These are phyloP conservation scores for Lactarius indigo DNA, from an alignment of 768 basidiomycete genomes.

Conservation along the genomic window DNA sequence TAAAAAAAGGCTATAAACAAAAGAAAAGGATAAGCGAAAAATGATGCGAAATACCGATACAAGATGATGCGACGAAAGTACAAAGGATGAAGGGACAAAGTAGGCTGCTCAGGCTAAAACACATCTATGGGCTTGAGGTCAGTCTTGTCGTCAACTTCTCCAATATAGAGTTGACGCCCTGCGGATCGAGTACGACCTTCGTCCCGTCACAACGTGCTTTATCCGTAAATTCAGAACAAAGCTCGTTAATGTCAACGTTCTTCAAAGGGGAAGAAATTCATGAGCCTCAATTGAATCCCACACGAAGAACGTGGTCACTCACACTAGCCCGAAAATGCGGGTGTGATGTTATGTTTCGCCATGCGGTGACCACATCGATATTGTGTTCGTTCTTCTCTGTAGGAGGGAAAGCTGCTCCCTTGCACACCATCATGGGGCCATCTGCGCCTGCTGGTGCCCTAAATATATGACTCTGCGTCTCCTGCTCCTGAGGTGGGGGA, in stretches of 20 bases:
- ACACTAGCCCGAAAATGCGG: slow-evolving; percentile 69
- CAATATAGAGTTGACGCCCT: slow-evolving; percentile 42
- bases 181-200: slow-evolving; percentile 69
- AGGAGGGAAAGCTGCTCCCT: slow-evolving; percentile 64
- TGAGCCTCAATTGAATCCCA: slow-evolving; percentile 1
- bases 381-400: slow-evolving; percentile 69
- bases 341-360: slow-evolving; percentile 70
- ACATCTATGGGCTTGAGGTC: slow-evolving; percentile 11
- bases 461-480: slow-evolving; percentile 15
- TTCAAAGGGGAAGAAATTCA: slow-evolving; percentile 30
- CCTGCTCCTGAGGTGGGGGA: slow-evolving; percentile 12
- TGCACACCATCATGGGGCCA: slow-evolving; percentile 59
- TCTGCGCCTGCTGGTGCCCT: slow-evolving; percentile 44
- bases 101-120: background rate
- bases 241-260: slow-evolving; percentile 74
- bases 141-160: slow-evolving; percentile 38
- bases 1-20: slow-evolving; percentile 19
- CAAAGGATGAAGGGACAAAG: background rate
- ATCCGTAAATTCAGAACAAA: slow-evolving; percentile 74
- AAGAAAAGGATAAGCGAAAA: background rate
- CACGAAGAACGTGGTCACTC: slow-evolving; percentile 28
- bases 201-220: slow-evolving; percentile 85
- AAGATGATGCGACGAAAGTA: slow-evolving; percentile 14
- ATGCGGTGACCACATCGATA: slow-evolving; percentile 73
- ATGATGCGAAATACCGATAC: slow-evolving; percentile 19